Base-by-base conservation (phyloP, 805 yeast species). In the Starmerella stigmatis region DNA sequence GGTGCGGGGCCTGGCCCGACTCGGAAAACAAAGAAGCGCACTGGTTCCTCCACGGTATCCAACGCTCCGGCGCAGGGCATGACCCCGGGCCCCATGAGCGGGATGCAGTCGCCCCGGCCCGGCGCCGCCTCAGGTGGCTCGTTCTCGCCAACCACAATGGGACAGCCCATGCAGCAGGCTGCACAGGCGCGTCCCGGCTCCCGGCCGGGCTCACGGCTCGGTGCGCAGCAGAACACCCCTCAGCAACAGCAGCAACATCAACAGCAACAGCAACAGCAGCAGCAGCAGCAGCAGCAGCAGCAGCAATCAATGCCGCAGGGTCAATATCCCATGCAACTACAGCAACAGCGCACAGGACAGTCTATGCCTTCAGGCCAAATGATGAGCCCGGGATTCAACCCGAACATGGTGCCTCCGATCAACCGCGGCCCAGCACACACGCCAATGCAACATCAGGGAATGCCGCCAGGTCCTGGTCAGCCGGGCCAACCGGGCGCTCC, bases 381-480 rank as follows among this genome's bases (percentile, higher is more conserved):
- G 7, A 32, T 32, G 35, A 6, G 9, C 7, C 35, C 35, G 7
- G 23, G 35, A 11, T 30, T 21, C 19, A 13, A 13, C 8, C 23
- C 22, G 8, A 11, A 11, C 26, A 8, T 11, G 26, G 21, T n/a
- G n/a, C n/a, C n/a, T n/a, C n/a, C n/a, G n/a, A n/a, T n/a, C n/a
- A n/a, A n/a, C n/a, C n/a, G n/a, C n/a, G n/a, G n/a, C n/a, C n/a
- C n/a, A n/a, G n/a, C n/a, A n/a, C n/a, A n/a, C n/a, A n/a, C 33
- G 8, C 21, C 12, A 6, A 13, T 15, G 19, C 41, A 44, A 37
- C 38, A 35, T 13, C 44, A 29, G 28, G 23, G 44, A 17, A 39
- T 30, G 25, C 39, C 41, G 28, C 15, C 50, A 5, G 17, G 23
- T 8, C 41, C 25, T 46, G 37, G 19, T 43, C 36, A 16, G 22